phyloP scores from a whole-genome alignment of 2,329 filamentous ascomycete species.

The Arthroderma sp. region DNA sequence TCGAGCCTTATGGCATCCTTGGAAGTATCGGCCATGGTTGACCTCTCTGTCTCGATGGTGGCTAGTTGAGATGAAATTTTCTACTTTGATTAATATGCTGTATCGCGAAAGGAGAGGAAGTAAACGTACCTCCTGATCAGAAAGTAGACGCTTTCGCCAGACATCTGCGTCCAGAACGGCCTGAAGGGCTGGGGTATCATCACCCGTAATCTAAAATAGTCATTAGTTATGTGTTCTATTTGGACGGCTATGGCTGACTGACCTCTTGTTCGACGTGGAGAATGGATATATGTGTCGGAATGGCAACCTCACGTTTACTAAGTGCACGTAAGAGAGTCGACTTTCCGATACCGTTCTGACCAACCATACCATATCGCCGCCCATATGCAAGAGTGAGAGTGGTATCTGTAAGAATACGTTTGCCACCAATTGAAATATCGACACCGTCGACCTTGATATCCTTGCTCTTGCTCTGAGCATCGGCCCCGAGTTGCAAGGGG shows the following conservation, averaged over 20 bases:
- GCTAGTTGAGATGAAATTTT: constrained; percentile 68
- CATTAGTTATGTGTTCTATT: neutral
- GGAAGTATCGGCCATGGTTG: constrained; percentile 79
- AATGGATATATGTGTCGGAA: constrained; percentile 96
- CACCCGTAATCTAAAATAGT: constrained; percentile 61
- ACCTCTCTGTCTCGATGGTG: constrained; percentile 63
- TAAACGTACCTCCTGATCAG: constrained; percentile 63
- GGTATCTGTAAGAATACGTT: constrained; percentile 82
- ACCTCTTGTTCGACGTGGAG: constrained; percentile 97
- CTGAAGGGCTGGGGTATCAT: constrained; percentile 88
- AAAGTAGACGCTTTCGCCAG: constrained; percentile 89
- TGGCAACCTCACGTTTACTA: constrained; percentile 81
- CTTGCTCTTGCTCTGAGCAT: constrained; percentile 74
- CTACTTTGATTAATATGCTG: constrained; percentile 22
- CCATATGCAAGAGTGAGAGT: constrained; percentile 83
- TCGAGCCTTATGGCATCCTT: constrained; percentile 77
- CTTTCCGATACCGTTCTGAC: constrained; percentile 98
- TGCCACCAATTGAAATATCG: constrained; percentile 82
- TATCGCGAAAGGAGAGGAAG: neutral
- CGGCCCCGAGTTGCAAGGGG: constrained; percentile 71
- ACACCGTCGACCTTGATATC: constrained; percentile 97
- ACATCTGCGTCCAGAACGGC: constrained; percentile 95
- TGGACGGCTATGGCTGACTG: constrained; percentile 19
- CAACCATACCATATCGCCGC: constrained; percentile 88
- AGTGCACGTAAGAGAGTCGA: constrained; percentile 87